Conservation (phyloP, 2,329 filamentous ascomycete species). For the Nemania bipapillata region DNA sequence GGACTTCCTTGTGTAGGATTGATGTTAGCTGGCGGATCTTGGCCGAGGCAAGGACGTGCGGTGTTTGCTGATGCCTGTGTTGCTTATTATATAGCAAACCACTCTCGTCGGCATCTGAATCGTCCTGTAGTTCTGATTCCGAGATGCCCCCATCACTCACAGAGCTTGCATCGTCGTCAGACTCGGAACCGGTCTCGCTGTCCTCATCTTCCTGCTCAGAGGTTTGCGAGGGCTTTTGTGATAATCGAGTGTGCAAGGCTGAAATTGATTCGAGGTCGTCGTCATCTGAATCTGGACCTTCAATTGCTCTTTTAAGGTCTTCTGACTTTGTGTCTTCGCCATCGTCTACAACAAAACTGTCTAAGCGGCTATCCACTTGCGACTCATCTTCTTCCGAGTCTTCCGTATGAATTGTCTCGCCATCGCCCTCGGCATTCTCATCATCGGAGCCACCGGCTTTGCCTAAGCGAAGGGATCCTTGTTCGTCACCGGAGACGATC, state of each 20-base stretch:
- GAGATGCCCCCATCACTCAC: conserved; percentile 52
- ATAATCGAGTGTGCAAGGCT: conserved; percentile 42
- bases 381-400: conserved; percentile 70
- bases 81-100: conserved; percentile 51
- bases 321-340: conserved; percentile 53
- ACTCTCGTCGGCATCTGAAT: conserved; percentile 56
- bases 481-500: conserved; percentile 78
- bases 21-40: conserved; percentile 89
- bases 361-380: conserved; percentile 62
- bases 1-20: conserved; percentile 81
- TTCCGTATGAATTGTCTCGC: conserved; percentile 78
- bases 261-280: conserved; percentile 47
- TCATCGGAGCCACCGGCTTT: conserved; percentile 87
- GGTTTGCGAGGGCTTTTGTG: conserved; percentile 26
- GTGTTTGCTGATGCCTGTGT: conserved; percentile 54
- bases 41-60: conserved; percentile 75
- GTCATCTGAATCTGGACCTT: conserved; percentile 49
- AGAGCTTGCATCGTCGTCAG: conserved; percentile 45
- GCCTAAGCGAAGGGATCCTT: conserved; percentile 69
- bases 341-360: conserved; percentile 67
- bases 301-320: conserved; percentile 44
- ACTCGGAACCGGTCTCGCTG: conserved; percentile 39
- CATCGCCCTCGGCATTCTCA: conserved; percentile 86
- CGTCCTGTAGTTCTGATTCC: conserved; percentile 55
- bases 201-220: conserved; percentile 38